Conservation (phyloP, 805 yeast species). For the Jamesozyma spencerorum region DNA sequence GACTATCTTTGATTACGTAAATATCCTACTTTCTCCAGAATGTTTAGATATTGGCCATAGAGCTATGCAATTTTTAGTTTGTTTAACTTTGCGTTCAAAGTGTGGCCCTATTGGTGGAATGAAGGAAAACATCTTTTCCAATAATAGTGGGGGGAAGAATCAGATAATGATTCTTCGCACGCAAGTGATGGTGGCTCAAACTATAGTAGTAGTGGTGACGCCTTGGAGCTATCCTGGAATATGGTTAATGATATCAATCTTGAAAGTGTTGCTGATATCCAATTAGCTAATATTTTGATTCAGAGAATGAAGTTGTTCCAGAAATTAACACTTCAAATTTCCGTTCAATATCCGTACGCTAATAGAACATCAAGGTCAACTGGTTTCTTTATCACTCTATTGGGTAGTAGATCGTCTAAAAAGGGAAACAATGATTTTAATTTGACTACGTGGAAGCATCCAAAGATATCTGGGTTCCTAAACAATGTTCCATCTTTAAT, state of each 20-base stretch:
- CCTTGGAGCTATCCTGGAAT: constrained; percentile 19
- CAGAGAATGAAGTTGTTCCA: constrained; percentile 37
- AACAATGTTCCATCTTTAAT: constrained; percentile 28
- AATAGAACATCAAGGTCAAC: constrained; percentile 58
- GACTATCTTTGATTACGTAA: constrained; percentile 32
- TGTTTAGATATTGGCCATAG: constrained; percentile 46
- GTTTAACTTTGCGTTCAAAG: constrained; percentile 41
- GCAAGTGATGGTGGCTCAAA: constrained; percentile 3
- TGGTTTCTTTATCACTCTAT: constrained; percentile 33
- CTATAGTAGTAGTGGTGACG: constrained; percentile 2
- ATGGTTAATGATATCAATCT: constrained; percentile 24
- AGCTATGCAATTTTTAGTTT: constrained; percentile 49
- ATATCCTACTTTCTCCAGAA: constrained; percentile 40
- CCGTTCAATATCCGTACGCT: constrained; percentile 55
- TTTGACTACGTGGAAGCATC: constrained; percentile 15
- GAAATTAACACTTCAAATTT: constrained; percentile 36
- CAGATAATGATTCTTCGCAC: constrained; percentile 9
- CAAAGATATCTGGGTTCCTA: constrained; percentile 24
- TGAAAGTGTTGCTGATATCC: constrained; percentile 32
- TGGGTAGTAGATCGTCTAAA: constrained; percentile 19
- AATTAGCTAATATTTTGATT: constrained; percentile 31
- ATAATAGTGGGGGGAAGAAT: constrained; percentile 25
- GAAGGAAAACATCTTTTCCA: constrained; percentile 23
- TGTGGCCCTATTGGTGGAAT: constrained; percentile 35
- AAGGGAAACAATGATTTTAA: constrained; percentile 5